Evolutionary conservation across 106 monocot genomes (phyloP).

Genomic region (Ottelia alismoides): DNA sequence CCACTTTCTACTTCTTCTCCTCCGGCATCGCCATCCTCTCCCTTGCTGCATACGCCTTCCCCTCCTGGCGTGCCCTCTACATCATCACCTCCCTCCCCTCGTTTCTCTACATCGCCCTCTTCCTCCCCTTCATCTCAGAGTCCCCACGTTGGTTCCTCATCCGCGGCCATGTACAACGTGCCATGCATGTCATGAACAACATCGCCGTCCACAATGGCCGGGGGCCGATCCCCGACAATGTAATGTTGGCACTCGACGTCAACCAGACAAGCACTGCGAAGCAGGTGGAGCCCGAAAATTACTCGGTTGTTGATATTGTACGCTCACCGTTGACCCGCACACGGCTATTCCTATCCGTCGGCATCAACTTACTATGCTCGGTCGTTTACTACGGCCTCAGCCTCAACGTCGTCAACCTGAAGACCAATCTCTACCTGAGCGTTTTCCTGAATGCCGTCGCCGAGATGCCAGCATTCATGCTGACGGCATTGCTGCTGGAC

Average conservation of each 20-base stretch:
- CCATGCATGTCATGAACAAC: neutral
- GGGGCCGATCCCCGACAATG: neutral
- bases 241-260: neutral
- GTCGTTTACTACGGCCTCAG: slow-evolving; percentile 11
- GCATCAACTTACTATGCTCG: slow-evolving; percentile 1
- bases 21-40: slow-evolving; percentile 41
- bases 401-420: slow-evolving; percentile 4
- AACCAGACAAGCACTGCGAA: neutral
- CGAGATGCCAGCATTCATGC: neutral
- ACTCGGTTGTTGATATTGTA: neutral
- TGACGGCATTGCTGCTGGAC: neutral
- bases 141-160: slow-evolving; percentile 1
- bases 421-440: slow-evolving; percentile 1
- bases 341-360: neutral
- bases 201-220: neutral
- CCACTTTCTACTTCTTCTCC: slow-evolving; percentile 83
- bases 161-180: no score
- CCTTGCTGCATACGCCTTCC: neutral
- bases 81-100: slow-evolving; percentile 5
- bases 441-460: slow-evolving; percentile 4
- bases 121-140: slow-evolving; percentile 8
- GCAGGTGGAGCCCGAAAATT: neutral
- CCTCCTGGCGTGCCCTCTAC: slow-evolving; percentile 16
- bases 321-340: neutral
- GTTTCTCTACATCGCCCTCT: neutral